phyloP scores from a whole-genome alignment of 495 filamentous ascomycete species.

The Penicillium cinerascens region DNA sequence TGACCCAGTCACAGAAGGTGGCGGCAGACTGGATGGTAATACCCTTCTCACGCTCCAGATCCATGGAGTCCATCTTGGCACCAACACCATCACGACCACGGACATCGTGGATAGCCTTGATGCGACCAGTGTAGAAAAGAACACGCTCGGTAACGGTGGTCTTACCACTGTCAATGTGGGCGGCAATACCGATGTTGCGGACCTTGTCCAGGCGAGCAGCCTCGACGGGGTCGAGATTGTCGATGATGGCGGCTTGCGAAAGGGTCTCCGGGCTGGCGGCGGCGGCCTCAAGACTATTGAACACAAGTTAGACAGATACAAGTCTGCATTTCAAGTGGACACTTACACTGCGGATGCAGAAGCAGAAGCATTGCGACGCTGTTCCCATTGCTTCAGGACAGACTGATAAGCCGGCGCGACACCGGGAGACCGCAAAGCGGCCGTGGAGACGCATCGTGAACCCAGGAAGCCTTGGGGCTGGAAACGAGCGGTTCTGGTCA shows the following conservation, averaged over 20 bases:
- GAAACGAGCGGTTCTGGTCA: conserved; percentile 41
- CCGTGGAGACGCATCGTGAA: conserved; percentile 40
- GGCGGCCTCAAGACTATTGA: conserved; percentile 56
- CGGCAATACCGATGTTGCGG: conserved; percentile 98
- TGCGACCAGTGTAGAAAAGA: conserved; percentile 96
- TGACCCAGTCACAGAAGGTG: conserved; percentile 97
- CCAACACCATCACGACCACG: conserved; percentile 92
- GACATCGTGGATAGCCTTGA: conserved; percentile 96
- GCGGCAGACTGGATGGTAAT: conserved; percentile 99
- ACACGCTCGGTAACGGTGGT: conserved; percentile 96
- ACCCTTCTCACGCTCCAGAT: conserved; percentile 94
- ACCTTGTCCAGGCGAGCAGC: conserved; percentile 70
- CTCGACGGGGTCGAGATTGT: conserved; percentile 72
- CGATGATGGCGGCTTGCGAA: conserved; percentile 65
- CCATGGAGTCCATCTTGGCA: conserved; percentile 99
- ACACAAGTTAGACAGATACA: conserved; percentile 2
- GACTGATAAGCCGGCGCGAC: conserved; percentile 41
- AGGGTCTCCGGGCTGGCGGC: conserved; percentile 55
- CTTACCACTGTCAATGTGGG: conserved; percentile 98
- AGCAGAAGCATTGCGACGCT: conserved; percentile 41
- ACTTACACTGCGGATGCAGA: conserved; percentile 42
- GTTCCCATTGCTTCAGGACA: conserved; percentile 34
- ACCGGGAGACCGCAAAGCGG: conserved; percentile 40
- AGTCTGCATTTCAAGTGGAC: neutral
- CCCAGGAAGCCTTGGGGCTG: conserved; percentile 36